phyloP scores from a whole-genome alignment of 1,284 basidiomycete species.

The Ganoderma multipileum region DNA sequence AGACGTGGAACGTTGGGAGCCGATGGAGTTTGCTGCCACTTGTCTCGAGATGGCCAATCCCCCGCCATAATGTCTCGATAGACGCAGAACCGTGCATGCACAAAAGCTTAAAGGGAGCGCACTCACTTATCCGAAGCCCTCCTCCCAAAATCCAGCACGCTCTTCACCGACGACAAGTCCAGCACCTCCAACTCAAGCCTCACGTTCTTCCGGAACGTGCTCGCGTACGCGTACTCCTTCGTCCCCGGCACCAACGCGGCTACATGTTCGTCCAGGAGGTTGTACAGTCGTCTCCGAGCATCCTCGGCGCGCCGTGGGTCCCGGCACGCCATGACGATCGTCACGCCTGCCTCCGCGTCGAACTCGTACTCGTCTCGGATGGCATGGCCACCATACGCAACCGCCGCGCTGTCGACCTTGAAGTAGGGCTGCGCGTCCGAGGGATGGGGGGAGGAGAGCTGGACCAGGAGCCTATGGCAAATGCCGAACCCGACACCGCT shows the following conservation, averaged over 20 bases:
- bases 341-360: slow-evolving; percentile 54
- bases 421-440: slow-evolving; percentile 57
- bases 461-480: slow-evolving; percentile 80
- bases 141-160: slow-evolving; percentile 70
- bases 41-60: too few relatives aligned
- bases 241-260: slow-evolving; percentile 41
- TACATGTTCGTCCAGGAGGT: slow-evolving; percentile 62
- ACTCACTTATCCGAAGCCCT: slow-evolving; percentile 63
- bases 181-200: slow-evolving; percentile 66
- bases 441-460: slow-evolving; percentile 62
- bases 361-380: slow-evolving; percentile 12
- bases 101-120: background rate
- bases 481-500: slow-evolving; percentile 90
- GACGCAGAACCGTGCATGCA: background rate
- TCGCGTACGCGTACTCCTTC: slow-evolving; percentile 56
- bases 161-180: slow-evolving; percentile 71
- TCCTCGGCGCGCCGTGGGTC: slow-evolving; percentile 67
- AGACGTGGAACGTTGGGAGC: too few relatives aligned
- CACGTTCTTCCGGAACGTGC: slow-evolving; percentile 67
- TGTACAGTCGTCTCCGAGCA: slow-evolving; percentile 62
- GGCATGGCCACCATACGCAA: slow-evolving; percentile 4
- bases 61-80: background rate
- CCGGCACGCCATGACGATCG: slow-evolving; percentile 86
- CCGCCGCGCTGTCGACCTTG: slow-evolving; percentile 24
- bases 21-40: too few relatives aligned